These are phyloP conservation scores for Pseudogymnoascus sp. DNA, from an alignment of 2,329 filamentous ascomycete species.

Conservation along the genomic window DNA sequence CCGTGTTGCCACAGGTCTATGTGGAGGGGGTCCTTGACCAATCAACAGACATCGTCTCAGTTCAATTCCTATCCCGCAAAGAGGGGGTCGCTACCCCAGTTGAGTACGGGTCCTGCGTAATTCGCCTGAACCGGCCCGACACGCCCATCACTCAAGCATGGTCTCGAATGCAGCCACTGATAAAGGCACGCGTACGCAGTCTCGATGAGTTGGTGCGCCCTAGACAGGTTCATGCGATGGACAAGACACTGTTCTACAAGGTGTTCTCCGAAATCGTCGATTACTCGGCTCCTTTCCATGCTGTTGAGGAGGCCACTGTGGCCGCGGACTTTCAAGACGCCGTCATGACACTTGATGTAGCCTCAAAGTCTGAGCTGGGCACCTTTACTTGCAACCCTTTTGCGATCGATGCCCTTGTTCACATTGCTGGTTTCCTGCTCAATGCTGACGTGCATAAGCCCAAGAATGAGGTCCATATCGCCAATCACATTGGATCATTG, in stretches of 20 bases:
- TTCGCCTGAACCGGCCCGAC: background rate
- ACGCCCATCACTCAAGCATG: background rate
- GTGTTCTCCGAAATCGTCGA: conserved; percentile 23
- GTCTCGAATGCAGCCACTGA: background rate
- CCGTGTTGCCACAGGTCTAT: background rate
- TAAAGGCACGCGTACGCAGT: background rate
- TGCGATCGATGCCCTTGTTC: conserved; percentile 48
- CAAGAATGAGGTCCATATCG: conserved; percentile 47
- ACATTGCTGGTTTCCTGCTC: conserved; percentile 49
- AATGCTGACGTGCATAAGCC: conserved; percentile 47
- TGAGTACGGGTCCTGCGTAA: background rate
- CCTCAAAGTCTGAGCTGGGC: conserved; percentile 23
- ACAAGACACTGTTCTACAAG: conserved; percentile 20
- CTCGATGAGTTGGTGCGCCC: background rate
- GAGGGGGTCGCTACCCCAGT: background rate
- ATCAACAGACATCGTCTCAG: background rate
- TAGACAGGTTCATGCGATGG: background rate
- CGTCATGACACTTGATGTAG: background rate
- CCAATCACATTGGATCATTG: conserved; percentile 49
- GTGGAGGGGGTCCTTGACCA: background rate
- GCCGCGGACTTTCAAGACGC: background rate
- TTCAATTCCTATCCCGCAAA: background rate
- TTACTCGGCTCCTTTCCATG: conserved; percentile 22
- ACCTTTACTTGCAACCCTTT: conserved; percentile 46
- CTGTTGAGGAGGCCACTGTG: conserved; percentile 23